Conservation (phyloP, 306 rosid species). For the Aeschynomene evenia region DNA sequence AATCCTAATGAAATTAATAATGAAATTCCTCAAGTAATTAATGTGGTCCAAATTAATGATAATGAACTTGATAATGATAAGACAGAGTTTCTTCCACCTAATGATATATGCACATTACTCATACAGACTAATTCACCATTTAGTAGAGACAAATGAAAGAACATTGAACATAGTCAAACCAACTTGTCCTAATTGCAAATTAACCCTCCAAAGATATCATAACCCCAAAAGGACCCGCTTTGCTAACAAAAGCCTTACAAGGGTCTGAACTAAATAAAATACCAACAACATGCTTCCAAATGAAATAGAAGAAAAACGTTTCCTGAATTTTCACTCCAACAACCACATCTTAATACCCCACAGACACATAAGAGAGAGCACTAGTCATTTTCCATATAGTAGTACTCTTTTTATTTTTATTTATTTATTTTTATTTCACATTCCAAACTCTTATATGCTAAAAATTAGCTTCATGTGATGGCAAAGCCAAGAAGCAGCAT, state of each 20-base stretch:
- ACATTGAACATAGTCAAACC: constrained; percentile 38
- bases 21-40: neutral
- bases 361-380: constrained; percentile 37
- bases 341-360: constrained; percentile 51
- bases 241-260: constrained; percentile 2
- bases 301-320: constrained; percentile 41
- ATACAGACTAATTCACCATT: neutral
- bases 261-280: constrained; percentile 21
- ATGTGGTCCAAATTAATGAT: neutral
- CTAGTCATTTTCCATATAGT: constrained; percentile 69
- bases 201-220: constrained; percentile 6
- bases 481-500: constrained; percentile 81
- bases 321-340: constrained; percentile 83
- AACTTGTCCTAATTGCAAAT: constrained; percentile 22
- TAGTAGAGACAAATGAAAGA: constrained; percentile 16
- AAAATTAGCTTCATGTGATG: constrained; percentile 67
- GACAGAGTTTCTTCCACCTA: constrained; percentile 28
- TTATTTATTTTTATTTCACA: constrained; percentile 55
- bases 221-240: neutral
- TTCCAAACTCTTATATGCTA: constrained; percentile 38
- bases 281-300: constrained; percentile 20
- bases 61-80: constrained; percentile 25
- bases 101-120: constrained; percentile 1
- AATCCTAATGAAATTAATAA: too few relatives aligned
- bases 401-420: constrained; percentile 58